Evolutionary conservation across 441 rosid species (phyloP).

Genomic region (Pelargonium cotyledonis): DNA sequence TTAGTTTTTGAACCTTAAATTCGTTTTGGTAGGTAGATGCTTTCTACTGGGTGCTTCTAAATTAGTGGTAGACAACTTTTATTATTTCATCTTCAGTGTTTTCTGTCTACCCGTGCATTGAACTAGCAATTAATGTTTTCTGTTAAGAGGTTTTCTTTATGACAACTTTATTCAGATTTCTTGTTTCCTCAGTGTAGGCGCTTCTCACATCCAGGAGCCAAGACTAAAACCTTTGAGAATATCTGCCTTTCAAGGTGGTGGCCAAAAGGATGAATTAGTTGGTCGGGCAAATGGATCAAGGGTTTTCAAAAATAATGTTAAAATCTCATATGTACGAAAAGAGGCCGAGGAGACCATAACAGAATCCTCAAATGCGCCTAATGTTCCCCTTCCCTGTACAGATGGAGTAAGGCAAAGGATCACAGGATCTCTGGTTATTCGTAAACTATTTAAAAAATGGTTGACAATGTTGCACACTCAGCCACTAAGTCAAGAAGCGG

Average conservation of each 20-base stretch:
- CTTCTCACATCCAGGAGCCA: slow-evolving; percentile 33
- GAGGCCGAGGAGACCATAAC: slow-evolving; percentile 49
- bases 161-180: slow-evolving; percentile 15
- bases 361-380: slow-evolving; percentile 53
- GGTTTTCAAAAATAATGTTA: slow-evolving; percentile 44
- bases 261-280: slow-evolving; percentile 54
- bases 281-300: slow-evolving; percentile 47
- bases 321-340: slow-evolving; percentile 64
- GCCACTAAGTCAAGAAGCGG: slow-evolving; percentile 43
- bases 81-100: neutral
- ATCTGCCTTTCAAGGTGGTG: slow-evolving; percentile 70
- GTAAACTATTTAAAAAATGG: slow-evolving; percentile 79
- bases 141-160: neutral
- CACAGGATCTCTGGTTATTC: slow-evolving; percentile 65
- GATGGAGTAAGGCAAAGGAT: slow-evolving; percentile 49
- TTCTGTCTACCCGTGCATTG: neutral
- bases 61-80: too few species aligned
- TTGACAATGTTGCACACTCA: slow-evolving; percentile 52
- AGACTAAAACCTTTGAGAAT: slow-evolving; percentile 51
- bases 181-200: slow-evolving; percentile 55
- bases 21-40: too few species aligned
- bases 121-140: neutral
- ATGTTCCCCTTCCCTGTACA: slow-evolving; percentile 52
- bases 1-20: too few species aligned
- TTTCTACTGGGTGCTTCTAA: too few species aligned